These are phyloP conservation scores for Leccinum aurantiacum DNA, from an alignment of 768 basidiomycete species.

Conservation along the genomic window DNA sequence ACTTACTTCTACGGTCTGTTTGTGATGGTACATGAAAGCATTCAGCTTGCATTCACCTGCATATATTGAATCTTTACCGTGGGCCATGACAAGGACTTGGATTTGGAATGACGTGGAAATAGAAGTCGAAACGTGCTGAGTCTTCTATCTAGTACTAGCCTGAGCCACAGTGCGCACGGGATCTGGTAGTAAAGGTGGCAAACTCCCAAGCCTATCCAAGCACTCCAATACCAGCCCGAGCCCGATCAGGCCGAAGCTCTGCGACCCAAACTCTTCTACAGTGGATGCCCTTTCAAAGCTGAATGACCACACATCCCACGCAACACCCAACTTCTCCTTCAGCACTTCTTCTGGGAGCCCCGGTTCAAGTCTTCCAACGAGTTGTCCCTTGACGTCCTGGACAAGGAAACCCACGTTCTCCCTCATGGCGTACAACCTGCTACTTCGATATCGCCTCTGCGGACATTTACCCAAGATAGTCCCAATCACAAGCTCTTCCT, in stretches of 20 bases:
- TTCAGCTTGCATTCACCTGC: conserved; percentile 6
- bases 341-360: conserved; percentile 31
- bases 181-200: conserved; percentile 25
- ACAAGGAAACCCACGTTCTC: conserved; percentile 55
- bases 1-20: conserved; percentile 21
- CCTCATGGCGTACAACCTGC: conserved; percentile 62
- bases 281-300: conserved; percentile 41
- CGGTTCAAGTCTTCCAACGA: conserved; percentile 29
- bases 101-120: conserved; percentile 2
- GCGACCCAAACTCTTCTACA: conserved; percentile 44
- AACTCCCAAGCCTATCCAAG: conserved; percentile 42
- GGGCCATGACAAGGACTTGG: conserved; percentile 10
- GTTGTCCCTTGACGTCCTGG: conserved; percentile 44
- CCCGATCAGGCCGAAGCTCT: conserved; percentile 70
- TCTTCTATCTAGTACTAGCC: neutral
- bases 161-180: neutral
- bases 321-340: conserved; percentile 43
- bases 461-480: conserved; percentile 71
- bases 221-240: conserved; percentile 60
- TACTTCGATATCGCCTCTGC: conserved; percentile 58
- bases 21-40: neutral
- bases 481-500: conserved; percentile 75
- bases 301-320: conserved; percentile 68
- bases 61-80: conserved; percentile 15
- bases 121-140: neutral